Evolutionary conservation across 352 stramenopile genomes (phyloP).

Genomic region (Aphanomyces astaci): DNA sequence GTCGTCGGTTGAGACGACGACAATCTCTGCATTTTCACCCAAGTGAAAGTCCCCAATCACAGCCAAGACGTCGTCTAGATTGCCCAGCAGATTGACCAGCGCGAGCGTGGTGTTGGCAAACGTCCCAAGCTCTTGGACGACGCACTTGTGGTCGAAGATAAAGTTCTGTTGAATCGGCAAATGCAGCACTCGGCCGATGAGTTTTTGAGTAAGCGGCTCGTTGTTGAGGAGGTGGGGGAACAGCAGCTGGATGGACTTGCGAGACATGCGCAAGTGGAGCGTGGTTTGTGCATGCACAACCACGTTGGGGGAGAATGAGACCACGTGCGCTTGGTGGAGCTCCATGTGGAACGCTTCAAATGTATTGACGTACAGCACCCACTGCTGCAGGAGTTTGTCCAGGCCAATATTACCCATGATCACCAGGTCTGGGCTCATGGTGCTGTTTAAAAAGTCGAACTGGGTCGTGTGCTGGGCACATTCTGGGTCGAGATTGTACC

Average conservation of each 20-base stretch:
- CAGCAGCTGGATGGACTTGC: constrained; percentile 51
- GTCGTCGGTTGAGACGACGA: too few species aligned
- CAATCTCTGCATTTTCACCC: too few species aligned
- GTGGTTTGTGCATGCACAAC: constrained; percentile 37
- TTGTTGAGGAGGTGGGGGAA: constrained; percentile 63
- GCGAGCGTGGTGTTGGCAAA: too few species aligned
- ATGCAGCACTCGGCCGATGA: constrained; percentile 44
- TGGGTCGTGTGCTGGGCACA: background rate
- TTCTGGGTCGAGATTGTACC: background rate
- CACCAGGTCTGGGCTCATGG: background rate
- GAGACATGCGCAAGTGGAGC: constrained; percentile 49
- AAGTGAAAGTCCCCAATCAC: too few species aligned
- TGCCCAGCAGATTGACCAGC: too few species aligned
- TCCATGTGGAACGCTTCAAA: background rate
- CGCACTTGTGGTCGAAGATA: background rate
- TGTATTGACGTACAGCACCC: background rate
- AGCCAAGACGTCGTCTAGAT: too few species aligned
- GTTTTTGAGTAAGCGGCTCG: constrained; percentile 50
- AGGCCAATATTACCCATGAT: background rate
- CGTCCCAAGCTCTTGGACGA: too few species aligned
- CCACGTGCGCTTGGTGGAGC: background rate
- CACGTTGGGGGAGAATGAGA: constrained; percentile 22
- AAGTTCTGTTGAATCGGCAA: constrained; percentile 10
- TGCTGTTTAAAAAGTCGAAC: background rate
- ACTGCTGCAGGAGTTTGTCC: background rate